Evolutionary conservation across 1,139 yeast species (phyloP).

Genomic region (Blastobotrys proliferans): DNA sequence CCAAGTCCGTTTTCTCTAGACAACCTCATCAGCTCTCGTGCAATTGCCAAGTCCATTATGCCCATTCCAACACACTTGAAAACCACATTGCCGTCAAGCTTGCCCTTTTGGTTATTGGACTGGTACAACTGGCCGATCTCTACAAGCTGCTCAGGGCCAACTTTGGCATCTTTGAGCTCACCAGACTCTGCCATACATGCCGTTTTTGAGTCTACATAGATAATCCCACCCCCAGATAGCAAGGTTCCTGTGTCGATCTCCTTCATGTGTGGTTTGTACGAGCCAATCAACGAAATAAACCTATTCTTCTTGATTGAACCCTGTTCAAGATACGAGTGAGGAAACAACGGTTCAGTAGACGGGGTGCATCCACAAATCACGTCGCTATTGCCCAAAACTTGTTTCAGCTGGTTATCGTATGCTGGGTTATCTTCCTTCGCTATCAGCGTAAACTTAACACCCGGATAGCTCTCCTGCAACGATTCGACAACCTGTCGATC

Average conservation of each 20-base stretch:
- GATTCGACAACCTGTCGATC: too few species aligned
- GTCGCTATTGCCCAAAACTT: constrained; percentile 4
- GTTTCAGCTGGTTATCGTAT: constrained; percentile 1
- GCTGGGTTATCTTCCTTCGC: constrained; percentile 10
- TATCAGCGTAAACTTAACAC: constrained; percentile 4
- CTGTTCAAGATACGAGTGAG: constrained; percentile 1
- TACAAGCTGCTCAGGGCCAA: constrained; percentile 10
- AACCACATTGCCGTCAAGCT: constrained; percentile 5
- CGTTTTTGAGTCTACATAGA: constrained; percentile 14
- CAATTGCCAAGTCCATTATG: constrained; percentile 11
- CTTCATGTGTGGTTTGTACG: constrained; percentile 17
- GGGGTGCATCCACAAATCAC: constrained; percentile 12
- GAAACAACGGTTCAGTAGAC: constrained; percentile 15
- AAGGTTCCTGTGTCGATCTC: constrained; percentile 15
- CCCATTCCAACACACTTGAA: constrained; percentile 15
- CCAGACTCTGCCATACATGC: constrained; percentile 15
- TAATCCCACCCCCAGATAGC: constrained; percentile 13
- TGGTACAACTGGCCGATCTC: constrained; percentile 13
- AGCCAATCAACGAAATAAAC: constrained; percentile 16
- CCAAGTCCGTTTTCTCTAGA: constrained; percentile 8
- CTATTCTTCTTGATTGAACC: not conserved
- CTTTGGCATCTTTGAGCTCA: constrained; percentile 12
- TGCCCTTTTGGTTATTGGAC: constrained; percentile 1
- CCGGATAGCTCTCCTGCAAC: constrained; percentile 2
- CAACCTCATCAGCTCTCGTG: constrained; percentile 1